phyloP scores from a whole-genome alignment of 495 filamentous ascomycete species.

The Aspergillus incahuasiensis region DNA sequence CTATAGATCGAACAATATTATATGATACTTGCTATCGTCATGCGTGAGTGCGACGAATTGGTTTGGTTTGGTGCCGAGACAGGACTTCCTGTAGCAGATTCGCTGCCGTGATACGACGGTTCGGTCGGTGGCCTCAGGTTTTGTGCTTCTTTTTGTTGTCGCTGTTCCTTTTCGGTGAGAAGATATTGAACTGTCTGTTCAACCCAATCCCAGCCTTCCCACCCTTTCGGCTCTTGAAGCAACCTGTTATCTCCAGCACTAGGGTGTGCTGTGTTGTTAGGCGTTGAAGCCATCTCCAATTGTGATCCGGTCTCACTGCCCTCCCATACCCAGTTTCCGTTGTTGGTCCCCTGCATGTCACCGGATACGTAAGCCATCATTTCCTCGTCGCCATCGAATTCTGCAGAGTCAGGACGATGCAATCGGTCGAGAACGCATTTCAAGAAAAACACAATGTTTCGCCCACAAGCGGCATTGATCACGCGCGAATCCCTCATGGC shows the following conservation, averaged over 20 bases:
- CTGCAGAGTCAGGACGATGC: slow-evolving; percentile 45
- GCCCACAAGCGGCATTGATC: slow-evolving; percentile 73
- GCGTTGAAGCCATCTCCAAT: slow-evolving; percentile 27
- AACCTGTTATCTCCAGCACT: neutral
- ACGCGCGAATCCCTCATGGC: slow-evolving; percentile 64
- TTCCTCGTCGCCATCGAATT: slow-evolving; percentile 78
- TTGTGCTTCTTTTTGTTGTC: slow-evolving; percentile 12
- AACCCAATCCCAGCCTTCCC: slow-evolving; percentile 52
- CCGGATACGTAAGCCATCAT: slow-evolving; percentile 83
- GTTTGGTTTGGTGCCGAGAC: slow-evolving; percentile 35
- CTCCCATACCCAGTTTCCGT: slow-evolving; percentile 84
- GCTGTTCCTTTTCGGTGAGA: slow-evolving; percentile 22
- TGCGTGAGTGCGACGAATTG: slow-evolving; percentile 49
- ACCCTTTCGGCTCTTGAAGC: slow-evolving; percentile 27
- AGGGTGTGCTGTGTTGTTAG: slow-evolving; percentile 10
- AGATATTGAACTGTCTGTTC: slow-evolving; percentile 47
- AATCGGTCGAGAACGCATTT: slow-evolving; percentile 54
- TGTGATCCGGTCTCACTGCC: slow-evolving; percentile 53
- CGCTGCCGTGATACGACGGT: slow-evolving; percentile 28
- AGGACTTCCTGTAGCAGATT: slow-evolving; percentile 34
- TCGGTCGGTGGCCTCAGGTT: slow-evolving; percentile 19
- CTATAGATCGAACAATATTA: slow-evolving; percentile 11
- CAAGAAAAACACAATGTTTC: slow-evolving; percentile 81
- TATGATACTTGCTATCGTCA: slow-evolving; percentile 80
- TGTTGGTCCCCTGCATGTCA: slow-evolving; percentile 79